Evolutionary conservation across 768 basidiomycete species (phyloP), one percentile per base, ranked within the genome.

Genomic region (Pholiota conissans): DNA sequence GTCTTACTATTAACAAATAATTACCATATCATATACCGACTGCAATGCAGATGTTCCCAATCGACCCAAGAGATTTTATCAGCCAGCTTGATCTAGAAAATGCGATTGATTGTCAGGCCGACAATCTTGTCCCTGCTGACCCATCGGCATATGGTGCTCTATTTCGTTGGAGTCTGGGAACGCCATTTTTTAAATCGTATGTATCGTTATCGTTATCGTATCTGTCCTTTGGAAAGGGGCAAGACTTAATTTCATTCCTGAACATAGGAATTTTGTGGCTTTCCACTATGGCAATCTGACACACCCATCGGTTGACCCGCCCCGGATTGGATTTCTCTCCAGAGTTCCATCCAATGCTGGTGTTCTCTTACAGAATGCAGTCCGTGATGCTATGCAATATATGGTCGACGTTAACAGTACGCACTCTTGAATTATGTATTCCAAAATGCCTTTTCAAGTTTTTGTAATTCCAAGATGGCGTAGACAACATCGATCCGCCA

Each of bases 251-350:
- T 30, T 49, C 9, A 26, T 56, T 20, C 5, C 18, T 10, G 35
- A 24, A 11, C 28, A 10, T 49, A 87, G 89, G 6, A 84, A 79
- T 32, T 70, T 89, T 18, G 82, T 82, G 24, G 83, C 82, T 14
- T 90, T 89, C 65, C 79, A 89, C 69, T 90, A 86, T 63, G 89
- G 89, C 13, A 89, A 89, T 67, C 72, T 90, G 51, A 84, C 83
- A 0, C 77, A 83, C 54, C 88, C 88, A 0, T 86, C 84, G 0
- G 75, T 78, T 52, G 86, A 89, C 61, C 84, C 85, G 42, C 86
- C 89, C 0, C 82, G 86, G 0, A 81, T 90, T 3, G 89, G 88
- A 0, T 73, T 90, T 50, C 72, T 84, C 45, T 89, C 88, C 7
- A 84, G 75, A 1, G 84, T 89, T 8, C 86, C 87, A 11, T 27